A percentile compares a stretch with the other conserved stretches of the same genome.
Evolutionary conservation across 2,329 filamentous ascomycete species (phyloP).

Genomic region (Amphichorda felina): DNA sequence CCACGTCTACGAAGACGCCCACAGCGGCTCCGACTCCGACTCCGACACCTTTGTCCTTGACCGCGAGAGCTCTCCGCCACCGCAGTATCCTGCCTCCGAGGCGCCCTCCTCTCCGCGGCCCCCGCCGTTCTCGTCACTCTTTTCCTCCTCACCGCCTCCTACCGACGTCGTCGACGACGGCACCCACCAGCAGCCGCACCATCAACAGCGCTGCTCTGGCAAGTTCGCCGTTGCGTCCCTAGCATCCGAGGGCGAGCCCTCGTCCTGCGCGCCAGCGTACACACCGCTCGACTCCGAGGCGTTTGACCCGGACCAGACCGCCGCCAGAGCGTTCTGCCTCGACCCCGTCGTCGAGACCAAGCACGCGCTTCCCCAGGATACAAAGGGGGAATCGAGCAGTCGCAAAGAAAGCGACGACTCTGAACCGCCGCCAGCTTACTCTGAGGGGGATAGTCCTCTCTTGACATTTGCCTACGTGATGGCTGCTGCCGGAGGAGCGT

Average conservation of each 20-base stretch:
- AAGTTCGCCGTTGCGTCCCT: background rate
- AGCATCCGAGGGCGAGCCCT: constrained; percentile 14
- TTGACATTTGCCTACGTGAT: constrained; percentile 92
- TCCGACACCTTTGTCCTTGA: constrained; percentile 10
- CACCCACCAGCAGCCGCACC: constrained; percentile 6
- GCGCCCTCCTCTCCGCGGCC: constrained; percentile 40
- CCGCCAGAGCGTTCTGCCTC: constrained; percentile 18
- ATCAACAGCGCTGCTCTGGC: background rate
- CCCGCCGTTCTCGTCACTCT: constrained; percentile 51
- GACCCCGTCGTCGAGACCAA: constrained; percentile 64
- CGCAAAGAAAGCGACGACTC: constrained; percentile 59
- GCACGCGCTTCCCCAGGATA: constrained; percentile 69
- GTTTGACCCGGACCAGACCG: too few species aligned
- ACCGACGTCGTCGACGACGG: constrained; percentile 1
- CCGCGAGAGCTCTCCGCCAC: constrained; percentile 39
- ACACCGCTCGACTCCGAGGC: constrained; percentile 21
- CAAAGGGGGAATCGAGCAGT: constrained; percentile 52
- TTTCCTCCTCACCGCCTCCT: constrained; percentile 22
- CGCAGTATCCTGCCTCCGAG: constrained; percentile 46
- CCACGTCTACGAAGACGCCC: background rate
- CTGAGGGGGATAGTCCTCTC: constrained; percentile 86
- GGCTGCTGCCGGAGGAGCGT: constrained; percentile 91
- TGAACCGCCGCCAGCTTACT: constrained; percentile 93
- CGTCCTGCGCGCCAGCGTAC: constrained; percentile 43
- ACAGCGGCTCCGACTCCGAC: constrained; percentile 7